These are phyloP conservation scores for Ephemerocybe angulata DNA, from an alignment of 768 basidiomycete genomes.

Conservation along the genomic window DNA sequence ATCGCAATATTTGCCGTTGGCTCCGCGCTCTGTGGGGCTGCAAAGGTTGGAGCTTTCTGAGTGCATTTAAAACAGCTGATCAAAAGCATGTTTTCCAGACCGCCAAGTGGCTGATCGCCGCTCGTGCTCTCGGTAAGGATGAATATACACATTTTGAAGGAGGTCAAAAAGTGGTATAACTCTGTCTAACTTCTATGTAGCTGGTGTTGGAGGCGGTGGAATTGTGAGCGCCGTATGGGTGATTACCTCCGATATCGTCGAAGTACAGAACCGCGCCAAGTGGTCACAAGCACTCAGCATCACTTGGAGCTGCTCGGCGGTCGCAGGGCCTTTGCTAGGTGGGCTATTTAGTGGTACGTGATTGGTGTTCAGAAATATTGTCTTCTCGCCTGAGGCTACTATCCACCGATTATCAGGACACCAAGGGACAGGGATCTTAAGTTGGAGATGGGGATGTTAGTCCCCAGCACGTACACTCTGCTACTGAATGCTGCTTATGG, in stretches of 20 bases:
- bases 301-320: slow-evolving; percentile 83
- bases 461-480: slow-evolving; percentile 16
- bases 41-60: slow-evolving; percentile 50
- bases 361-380: background rate
- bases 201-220: slow-evolving; percentile 84
- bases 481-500: slow-evolving; percentile 10
- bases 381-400: background rate
- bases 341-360: slow-evolving; percentile 74
- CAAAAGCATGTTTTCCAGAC: no score
- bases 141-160: background rate
- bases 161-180: no score
- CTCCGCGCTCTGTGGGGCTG: slow-evolving; percentile 74
- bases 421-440: slow-evolving; percentile 34
- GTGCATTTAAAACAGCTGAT: no score
- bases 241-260: slow-evolving; percentile 81
- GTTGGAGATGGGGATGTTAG: slow-evolving; percentile 88
- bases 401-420: slow-evolving; percentile 23
- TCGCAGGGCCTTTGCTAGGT: slow-evolving; percentile 81
- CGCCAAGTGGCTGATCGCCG: slow-evolving; percentile 62
- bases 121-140: slow-evolving; percentile 45
- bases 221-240: slow-evolving; percentile 86
- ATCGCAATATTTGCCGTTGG: slow-evolving; percentile 74
- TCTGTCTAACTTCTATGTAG: slow-evolving; percentile 23
- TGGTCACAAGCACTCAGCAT: slow-evolving; percentile 84
- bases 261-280: slow-evolving; percentile 63